Base-by-base conservation (phyloP, 805 yeast genomes). In the Maudiozyma bulderi region DNA sequence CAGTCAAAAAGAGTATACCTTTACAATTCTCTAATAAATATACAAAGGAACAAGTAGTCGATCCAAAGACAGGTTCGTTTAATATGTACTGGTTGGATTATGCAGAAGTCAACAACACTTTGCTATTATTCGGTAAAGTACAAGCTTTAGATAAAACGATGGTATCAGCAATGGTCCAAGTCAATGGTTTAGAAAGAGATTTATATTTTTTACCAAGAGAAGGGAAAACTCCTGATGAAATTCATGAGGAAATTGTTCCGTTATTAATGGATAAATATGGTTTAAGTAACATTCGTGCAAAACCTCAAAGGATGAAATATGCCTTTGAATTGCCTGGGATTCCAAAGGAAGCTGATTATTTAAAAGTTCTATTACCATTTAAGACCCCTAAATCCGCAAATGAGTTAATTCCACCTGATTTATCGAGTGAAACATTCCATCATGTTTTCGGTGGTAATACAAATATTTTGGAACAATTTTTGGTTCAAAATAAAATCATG, bases 11-110 rank as follows among this genome's bases (percentile, higher is more conserved):
- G 38, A 46, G 48, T 30, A 51, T 51, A 10, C 47, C 50, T 14
- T 46, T 52, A 26, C 29, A 51, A 8, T 48, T 56, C 31, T 40
- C 55, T 31, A 52, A 50, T 50, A 65, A 55, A 43, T 65, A 50
- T 44, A 44, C 51, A 6, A 55, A 57, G 33, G 60, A 59, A 5
- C 55, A 57, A 41, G 64, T 73, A 26, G 68, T 71, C 13, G 65
- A 66, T 34, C 67, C 72, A 8, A 66, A 66, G n/a, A 65, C 72
- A 3, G 45, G 75, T 42, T 56, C 73, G 0, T 76, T 89, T 61
- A 77, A 78, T 57, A 81, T 91, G 82, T 93, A 76, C 65, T 93
- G 97, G 97, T 68, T 86, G 32, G 99, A 93, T 66, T 89, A 81
- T 64, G 74, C 84, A 28, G 98, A 91, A 62, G 79, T 84, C 10